Evolutionary conservation across 345 rosid species (phyloP).

Genomic region (Rhizophora apiculata): DNA sequence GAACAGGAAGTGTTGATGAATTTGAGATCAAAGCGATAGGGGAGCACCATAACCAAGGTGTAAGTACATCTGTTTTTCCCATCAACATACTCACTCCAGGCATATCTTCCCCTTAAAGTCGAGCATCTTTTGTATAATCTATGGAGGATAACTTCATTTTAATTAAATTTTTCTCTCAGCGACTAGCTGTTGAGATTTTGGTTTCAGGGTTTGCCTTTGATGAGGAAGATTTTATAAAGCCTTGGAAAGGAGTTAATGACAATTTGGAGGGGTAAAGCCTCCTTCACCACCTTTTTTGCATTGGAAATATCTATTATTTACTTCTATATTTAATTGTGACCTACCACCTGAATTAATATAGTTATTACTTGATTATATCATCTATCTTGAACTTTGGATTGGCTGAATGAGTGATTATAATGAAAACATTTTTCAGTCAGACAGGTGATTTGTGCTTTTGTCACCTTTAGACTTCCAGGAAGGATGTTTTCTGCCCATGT

Average conservation of each 20-base stretch:
- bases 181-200: slow-evolving; percentile 84
- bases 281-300: slow-evolving; percentile 1
- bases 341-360: background rate
- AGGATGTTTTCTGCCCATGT: background rate
- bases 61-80: slow-evolving; percentile 27
- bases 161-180: slow-evolving; percentile 42
- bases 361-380: background rate
- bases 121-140: slow-evolving; percentile 17
- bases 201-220: slow-evolving; percentile 74
- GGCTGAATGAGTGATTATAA: too few relatives aligned
- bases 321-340: slow-evolving; percentile 4
- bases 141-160: slow-evolving; percentile 25
- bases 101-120: background rate
- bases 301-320: slow-evolving; percentile 10
- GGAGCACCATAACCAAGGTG: slow-evolving; percentile 81
- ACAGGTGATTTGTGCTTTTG: background rate
- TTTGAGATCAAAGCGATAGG: slow-evolving; percentile 87
- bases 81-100: background rate
- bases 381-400: too few relatives aligned
- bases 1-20: slow-evolving; percentile 79
- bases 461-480: background rate
- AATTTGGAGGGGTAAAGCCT: slow-evolving; percentile 71
- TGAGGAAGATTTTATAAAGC: slow-evolving; percentile 69
- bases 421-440: slow-evolving; percentile 1
- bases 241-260: slow-evolving; percentile 83